A percentile compares a stretch with the other conserved stretches of the same genome.
Conservation (phyloP, 208 protist genomes). For the Balamuthia mandrillaris region DNA sequence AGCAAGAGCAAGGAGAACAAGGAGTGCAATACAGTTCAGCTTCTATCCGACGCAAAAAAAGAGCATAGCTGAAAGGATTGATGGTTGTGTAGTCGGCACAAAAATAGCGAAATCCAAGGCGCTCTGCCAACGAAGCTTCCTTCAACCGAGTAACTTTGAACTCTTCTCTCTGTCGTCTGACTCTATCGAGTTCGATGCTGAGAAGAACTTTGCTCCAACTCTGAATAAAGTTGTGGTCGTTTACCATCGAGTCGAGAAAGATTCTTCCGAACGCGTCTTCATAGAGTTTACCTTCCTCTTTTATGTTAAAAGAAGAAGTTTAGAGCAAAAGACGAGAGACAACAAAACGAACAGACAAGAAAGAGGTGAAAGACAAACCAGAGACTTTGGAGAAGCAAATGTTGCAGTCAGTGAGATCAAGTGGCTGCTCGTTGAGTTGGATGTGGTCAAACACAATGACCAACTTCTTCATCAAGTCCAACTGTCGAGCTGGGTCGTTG, state of each 20-base stretch:
- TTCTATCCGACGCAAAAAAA: neutral
- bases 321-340: neutral
- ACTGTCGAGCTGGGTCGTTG: neutral
- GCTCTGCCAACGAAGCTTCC: neutral
- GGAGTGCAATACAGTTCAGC: neutral
- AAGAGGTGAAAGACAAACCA: neutral
- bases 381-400: neutral
- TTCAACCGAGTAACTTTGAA: neutral
- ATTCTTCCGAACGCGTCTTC: neutral
- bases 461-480: neutral
- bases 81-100: conserved; percentile 5
- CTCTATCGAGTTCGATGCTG: neutral
- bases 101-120: neutral
- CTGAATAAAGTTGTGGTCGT: neutral
- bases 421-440: no score
- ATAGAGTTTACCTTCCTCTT: neutral
- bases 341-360: neutral
- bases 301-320: neutral
- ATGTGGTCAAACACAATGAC: no score
- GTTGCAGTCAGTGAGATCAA: neutral
- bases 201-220: neutral
- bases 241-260: neutral
- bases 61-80: neutral
- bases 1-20: neutral
- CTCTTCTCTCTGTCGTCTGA: no score